phyloP scores from a whole-genome alignment of 495 filamentous ascomycete species.

The Darksidea phi region DNA sequence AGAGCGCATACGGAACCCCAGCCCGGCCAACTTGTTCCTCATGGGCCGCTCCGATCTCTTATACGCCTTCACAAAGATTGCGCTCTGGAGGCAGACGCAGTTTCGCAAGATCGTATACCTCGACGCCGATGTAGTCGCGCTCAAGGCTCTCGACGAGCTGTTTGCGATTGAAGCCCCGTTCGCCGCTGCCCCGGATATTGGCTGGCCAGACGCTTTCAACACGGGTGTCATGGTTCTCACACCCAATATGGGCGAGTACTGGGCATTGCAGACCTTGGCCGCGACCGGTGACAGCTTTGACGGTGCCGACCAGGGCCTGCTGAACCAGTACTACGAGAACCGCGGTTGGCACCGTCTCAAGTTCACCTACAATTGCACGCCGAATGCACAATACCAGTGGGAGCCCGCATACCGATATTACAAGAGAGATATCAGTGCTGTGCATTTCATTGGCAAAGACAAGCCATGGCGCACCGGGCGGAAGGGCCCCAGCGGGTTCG shows the following conservation, averaged over 20 bases:
- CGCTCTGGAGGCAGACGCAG: constrained; percentile 87
- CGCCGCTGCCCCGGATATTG: constrained; percentile 89
- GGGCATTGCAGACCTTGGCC: constrained; percentile 77
- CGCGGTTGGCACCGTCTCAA: constrained; percentile 81
- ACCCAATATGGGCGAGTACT: constrained; percentile 84
- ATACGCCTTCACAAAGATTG: constrained; percentile 93
- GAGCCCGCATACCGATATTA: constrained; percentile 92
- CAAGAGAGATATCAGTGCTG: constrained; percentile 77
- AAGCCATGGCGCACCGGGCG: constrained; percentile 86
- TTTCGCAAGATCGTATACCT: constrained; percentile 89
- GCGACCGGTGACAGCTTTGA: constrained; percentile 89
- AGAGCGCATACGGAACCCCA: constrained; percentile 68
- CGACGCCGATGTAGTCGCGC: constrained; percentile 83
- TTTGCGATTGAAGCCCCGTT: constrained; percentile 75
- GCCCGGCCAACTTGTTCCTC: constrained; percentile 78
- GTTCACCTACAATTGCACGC: constrained; percentile 96
- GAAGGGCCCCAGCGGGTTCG: constrained; percentile 53
- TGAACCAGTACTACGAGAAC: constrained; percentile 84
- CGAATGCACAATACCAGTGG: constrained; percentile 91
- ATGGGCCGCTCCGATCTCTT: constrained; percentile 90
- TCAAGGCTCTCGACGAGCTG: constrained; percentile 89
- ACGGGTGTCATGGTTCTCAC: constrained; percentile 89
- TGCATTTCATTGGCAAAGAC: constrained; percentile 88
- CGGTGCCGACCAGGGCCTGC: constrained; percentile 91
- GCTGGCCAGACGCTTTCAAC: constrained; percentile 99